Base-by-base conservation (phyloP, 73 alveolate genomes). In the Stentor roeselii region DNA sequence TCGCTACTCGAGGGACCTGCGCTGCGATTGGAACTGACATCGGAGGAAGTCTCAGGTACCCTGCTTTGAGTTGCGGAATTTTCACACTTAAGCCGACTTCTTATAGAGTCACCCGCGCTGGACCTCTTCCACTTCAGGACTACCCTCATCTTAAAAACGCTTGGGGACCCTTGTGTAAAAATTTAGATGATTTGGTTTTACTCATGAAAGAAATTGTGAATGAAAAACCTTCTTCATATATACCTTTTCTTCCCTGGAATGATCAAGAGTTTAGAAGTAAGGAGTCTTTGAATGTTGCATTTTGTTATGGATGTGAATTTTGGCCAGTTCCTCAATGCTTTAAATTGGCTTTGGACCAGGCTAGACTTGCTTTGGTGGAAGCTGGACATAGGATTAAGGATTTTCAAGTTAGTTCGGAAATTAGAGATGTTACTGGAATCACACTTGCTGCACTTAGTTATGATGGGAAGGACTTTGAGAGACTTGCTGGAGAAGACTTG, bases 11-110 rank as follows among this genome's bases (percentile, higher is more conserved):
- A 60, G 84, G 96, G 41, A 82, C 90, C 32, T 89, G 93, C 6
- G 78, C 90, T 37, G 96, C 91, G 3, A 60, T 93, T 11, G 97
- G 95, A 1, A 40, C 95, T 3, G 97, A 92, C 74, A 59, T 90
- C 2, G 95, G 90, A 0, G 95, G 95, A 2, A 78, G 92, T 40
- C 27, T 87, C 3, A 82, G 97, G 27, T 59, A 90, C 58, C 97
- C 97, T 32, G 89, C 95, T 0, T 4, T 42, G 11, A 87, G 75
- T 75, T 78, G 75, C 76, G 97, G 97, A 36, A 75, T 85, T 11
- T 60, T 34, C 3, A 91, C 91, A n/a, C 86, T 90, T 82, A 92
- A 87, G 76, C 91, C 93, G 3, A 86, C 97, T 15, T 74, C 91
- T 50, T 78, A 89, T 27, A 86, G 97, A 90, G 78, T 83, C 31